A percentile compares a stretch with the other conserved stretches of the same genome.
Evolutionary conservation across 2,329 filamentous ascomycete species (phyloP).

Genomic region (Metarhizium brunneum): DNA sequence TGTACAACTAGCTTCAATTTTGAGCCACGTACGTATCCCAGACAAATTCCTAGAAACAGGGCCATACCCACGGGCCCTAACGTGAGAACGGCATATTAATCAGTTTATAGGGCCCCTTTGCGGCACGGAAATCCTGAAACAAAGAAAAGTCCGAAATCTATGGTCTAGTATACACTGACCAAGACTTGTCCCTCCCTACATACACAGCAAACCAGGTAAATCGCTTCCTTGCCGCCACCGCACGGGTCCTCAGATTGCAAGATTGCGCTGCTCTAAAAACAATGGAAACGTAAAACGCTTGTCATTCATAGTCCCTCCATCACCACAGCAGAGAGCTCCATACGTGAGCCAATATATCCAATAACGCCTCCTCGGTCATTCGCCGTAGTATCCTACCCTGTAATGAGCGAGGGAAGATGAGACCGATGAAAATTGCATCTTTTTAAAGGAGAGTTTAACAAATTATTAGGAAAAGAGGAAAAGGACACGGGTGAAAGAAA

Average conservation of each 20-base stretch:
- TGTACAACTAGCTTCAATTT: too few relatives aligned
- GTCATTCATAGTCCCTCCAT: constrained; percentile 12
- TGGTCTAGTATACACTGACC: constrained; percentile 17
- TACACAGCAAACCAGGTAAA: neutral
- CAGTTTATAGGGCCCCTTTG: neutral
- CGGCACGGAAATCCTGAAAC: neutral
- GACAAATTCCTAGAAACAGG: too few relatives aligned
- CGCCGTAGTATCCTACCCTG: neutral
- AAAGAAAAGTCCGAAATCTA: constrained; percentile 9
- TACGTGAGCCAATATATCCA: neutral
- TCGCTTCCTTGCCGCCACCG: too few relatives aligned
- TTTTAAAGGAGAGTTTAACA: neutral
- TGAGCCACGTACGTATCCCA: too few relatives aligned
- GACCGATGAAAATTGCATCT: neutral
- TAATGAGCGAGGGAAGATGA: neutral
- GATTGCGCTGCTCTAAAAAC: constrained; percentile 1
- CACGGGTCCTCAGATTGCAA: neutral
- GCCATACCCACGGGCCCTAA: neutral
- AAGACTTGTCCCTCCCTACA: neutral
- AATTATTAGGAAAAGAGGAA: neutral
- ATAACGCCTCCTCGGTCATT: neutral
- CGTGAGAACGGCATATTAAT: neutral
- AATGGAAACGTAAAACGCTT: constrained; percentile 5
- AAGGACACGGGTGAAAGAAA: neutral
- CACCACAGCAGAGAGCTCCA: neutral